Evolutionary conservation across 148 eudicot species (phyloP).

Genomic region (Heliamphora exappendiculata): DNA sequence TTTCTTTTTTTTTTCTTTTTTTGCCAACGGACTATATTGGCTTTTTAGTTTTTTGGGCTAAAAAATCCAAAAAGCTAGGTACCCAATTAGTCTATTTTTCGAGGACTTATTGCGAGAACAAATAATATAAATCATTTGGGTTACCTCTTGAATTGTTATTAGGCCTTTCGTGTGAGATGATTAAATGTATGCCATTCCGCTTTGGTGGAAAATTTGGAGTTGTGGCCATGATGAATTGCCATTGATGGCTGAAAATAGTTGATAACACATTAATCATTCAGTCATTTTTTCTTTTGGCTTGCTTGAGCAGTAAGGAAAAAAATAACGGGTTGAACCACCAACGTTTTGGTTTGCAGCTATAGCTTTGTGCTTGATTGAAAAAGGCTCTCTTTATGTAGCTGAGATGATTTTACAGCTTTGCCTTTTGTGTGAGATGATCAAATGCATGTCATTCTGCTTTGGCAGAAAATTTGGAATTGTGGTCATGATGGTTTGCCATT

Average conservation of each 20-base stretch:
- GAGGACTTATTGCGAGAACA: neutral
- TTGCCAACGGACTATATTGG: too few species aligned
- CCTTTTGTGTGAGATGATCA: too few species aligned
- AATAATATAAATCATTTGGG: neutral
- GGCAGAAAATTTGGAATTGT: too few species aligned
- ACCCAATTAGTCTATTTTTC: neutral
- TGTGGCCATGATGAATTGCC: neutral
- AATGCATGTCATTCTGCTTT: neutral
- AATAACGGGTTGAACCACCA: neutral
- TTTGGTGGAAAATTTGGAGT: neutral
- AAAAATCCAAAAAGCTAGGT: too few species aligned
- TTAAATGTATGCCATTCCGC: slow-evolving; percentile 1
- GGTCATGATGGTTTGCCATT: too few species aligned
- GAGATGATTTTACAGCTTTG: neutral
- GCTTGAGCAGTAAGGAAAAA: neutral
- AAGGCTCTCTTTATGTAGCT: neutral
- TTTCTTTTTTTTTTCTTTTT: too few species aligned
- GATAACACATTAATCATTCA: neutral
- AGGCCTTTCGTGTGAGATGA: neutral
- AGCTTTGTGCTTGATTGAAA: neutral
- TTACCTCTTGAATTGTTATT: neutral
- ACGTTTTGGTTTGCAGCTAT: neutral
- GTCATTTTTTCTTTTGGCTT: neutral
- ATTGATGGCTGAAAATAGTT: neutral
- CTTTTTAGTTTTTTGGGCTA: too few species aligned